Evolutionary conservation across 2,329 filamentous ascomycete genomes (phyloP), one percentile per base, ranked within the genome.

Genomic region (Aquanectria penicillioides): DNA sequence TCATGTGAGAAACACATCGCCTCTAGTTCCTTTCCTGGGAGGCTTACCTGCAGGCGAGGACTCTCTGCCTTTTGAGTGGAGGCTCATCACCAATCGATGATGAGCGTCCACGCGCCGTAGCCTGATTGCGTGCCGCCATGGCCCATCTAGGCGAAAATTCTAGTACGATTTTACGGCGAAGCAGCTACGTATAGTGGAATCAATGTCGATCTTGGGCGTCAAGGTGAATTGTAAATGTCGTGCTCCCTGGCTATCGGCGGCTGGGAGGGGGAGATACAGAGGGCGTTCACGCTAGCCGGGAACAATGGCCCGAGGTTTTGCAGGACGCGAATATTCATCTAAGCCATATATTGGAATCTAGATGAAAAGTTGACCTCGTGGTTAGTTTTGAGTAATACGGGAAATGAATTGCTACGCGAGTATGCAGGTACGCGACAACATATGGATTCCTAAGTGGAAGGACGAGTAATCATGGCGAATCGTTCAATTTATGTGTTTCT

Each of bases 1-100:
- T n/a, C 13, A 25, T 17, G 20, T 23, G n/a, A 11, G 7, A 9
- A 31, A 13, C 5, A 2, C 28, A 46, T 5, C n/a, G 13, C 11
- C 5, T 9, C 13, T 9, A n/a, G n/a, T 18, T 28, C 8, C 4
- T 15, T 18, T n/a, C n/a, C 17, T 9, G 2, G 50, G 7, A 15
- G 36, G n/a, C 54, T 28, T 22, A 64, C 59, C 62, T 48, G 52
- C 63, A 66, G 3, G 63, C 63, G 26, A 66, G 49, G 25, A 62
- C 50, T 10, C 63, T 37, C 29, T 64, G 61, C 22, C 48, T 52
- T 49, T 66, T 66, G 9, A 23, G 53, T 3, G 61, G 55, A 23
- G 55, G 63, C 33, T 64, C 63, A 23, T 66, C 63, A 7, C 38
- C 47, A 2, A 17, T 26, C 2, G 43, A 46, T 15, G 60, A 34